These are phyloP conservation scores for Phylloporus sp. DNA, from an alignment of 768 basidiomycete genomes.

Conservation along the genomic window DNA sequence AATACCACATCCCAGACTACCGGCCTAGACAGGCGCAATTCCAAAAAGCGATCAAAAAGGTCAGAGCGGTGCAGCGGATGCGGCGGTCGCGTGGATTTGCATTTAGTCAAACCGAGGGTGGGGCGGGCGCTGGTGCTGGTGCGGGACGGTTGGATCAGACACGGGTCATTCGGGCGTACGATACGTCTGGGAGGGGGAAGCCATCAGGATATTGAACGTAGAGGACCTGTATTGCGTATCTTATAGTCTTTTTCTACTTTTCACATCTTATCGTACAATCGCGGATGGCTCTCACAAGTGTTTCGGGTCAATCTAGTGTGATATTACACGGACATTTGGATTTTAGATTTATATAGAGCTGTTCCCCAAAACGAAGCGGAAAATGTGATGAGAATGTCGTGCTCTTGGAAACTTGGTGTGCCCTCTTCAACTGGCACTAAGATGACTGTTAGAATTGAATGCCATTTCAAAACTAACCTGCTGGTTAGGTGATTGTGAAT, in stretches of 20 bases:
- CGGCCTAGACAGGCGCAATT: conserved; percentile 98
- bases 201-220: conserved; percentile 68
- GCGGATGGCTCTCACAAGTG: neutral
- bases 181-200: conserved; percentile 70
- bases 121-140: conserved; percentile 24
- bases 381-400: no score
- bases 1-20: conserved; percentile 97
- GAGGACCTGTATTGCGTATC: neutral
- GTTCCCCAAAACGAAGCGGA: no score
- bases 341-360: no score
- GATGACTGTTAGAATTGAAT: no score
- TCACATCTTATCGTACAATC: neutral
- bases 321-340: no score
- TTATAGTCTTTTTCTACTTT: neutral
- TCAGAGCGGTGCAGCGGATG: conserved; percentile 97
- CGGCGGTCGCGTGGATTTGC: conserved; percentile 95
- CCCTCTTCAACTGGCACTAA: no score
- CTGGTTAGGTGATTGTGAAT: no score
- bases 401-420: no score
- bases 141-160: conserved; percentile 71
- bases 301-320: neutral
- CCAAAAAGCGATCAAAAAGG: conserved; percentile 99
- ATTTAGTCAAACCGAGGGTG: conserved; percentile 94
- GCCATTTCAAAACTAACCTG: no score
- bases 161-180: conserved; percentile 79